These are phyloP conservation scores for Phytophthora megakarya DNA, from an alignment of 352 stramenopile genomes.

Conservation along the genomic window DNA sequence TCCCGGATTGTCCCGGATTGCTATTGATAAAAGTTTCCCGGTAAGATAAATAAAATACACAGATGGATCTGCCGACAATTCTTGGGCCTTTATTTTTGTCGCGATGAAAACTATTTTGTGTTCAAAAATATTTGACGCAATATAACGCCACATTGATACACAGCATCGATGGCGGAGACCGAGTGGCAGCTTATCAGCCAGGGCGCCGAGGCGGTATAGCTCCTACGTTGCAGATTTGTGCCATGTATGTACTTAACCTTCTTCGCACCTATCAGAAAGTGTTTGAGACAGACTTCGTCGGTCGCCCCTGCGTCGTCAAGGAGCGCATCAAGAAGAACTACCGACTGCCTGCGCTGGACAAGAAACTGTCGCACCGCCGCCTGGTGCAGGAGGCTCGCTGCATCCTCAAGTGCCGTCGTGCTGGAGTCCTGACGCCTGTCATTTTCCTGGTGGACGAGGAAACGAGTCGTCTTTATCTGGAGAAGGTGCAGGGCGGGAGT, in stretches of 20 bases:
- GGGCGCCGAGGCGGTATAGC: constrained; percentile 74
- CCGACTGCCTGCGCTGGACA: constrained; percentile 73
- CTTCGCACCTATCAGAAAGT: constrained; percentile 54
- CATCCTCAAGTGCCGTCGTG: constrained; percentile 80
- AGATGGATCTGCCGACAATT: no score
- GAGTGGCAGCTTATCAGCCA: constrained; percentile 78
- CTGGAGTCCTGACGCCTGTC: constrained; percentile 68
- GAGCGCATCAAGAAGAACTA: constrained; percentile 87
- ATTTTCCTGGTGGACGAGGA: constrained; percentile 87
- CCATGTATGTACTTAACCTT: background rate
- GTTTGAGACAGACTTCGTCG: constrained; percentile 71
- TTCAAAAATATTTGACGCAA: no score
- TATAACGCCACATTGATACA: no score
- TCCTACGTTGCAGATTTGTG: background rate
- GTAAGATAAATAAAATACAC: no score
- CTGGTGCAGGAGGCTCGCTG: constrained; percentile 83
- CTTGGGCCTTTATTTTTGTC: no score
- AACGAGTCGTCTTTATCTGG: constrained; percentile 64
- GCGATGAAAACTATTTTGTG: no score
- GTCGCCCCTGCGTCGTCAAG: constrained; percentile 78
- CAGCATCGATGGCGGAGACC: constrained; percentile 34
- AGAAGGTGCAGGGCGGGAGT: constrained; percentile 72
- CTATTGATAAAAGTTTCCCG: no score
- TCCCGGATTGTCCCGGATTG: no score
- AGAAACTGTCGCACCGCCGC: constrained; percentile 80